A percentile compares a stretch with the other conserved stretches of the same genome.
These are phyloP conservation scores for Ceratocystis lukuohia DNA, from an alignment of 2,329 filamentous ascomycete genomes.

Conservation along the genomic window DNA sequence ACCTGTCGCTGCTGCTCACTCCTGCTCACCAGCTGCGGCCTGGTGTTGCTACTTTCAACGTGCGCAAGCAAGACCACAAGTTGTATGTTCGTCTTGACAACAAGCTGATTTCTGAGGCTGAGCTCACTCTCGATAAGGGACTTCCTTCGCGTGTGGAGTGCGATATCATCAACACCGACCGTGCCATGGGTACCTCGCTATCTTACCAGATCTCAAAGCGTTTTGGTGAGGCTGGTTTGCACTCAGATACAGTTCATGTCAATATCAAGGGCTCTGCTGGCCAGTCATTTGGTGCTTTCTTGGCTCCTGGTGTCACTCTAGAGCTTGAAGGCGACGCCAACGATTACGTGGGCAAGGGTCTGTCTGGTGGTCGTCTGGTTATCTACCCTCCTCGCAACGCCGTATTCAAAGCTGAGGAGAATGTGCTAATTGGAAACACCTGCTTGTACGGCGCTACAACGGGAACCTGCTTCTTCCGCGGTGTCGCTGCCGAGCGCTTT, in stretches of 20 bases:
- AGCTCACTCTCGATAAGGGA: constrained; percentile 87
- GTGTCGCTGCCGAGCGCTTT: constrained; percentile 90
- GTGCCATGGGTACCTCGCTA: constrained; percentile 80
- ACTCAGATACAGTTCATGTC: constrained; percentile 85
- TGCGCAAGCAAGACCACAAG: constrained; percentile 92
- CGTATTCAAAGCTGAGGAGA: constrained; percentile 92
- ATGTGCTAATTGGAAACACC: constrained; percentile 83
- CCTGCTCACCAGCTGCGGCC: constrained; percentile 92
- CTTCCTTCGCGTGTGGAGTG: constrained; percentile 87
- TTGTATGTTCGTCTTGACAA: constrained; percentile 90
- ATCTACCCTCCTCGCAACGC: constrained; percentile 83
- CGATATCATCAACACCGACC: constrained; percentile 92
- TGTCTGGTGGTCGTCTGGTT: constrained; percentile 85
- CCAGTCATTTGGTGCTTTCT: constrained; percentile 89
- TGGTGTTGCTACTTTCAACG: constrained; percentile 91
- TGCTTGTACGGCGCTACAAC: constrained; percentile 89
- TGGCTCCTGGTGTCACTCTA: constrained; percentile 83
- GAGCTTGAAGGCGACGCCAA: constrained; percentile 94
- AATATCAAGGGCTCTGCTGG: constrained; percentile 95
- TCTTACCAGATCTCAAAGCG: constrained; percentile 93
- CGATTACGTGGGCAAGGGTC: constrained; percentile 91
- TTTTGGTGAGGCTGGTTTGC: constrained; percentile 78
- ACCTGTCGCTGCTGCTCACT: constrained; percentile 81
- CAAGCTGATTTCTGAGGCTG: constrained; percentile 90
- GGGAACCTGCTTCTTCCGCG: constrained; percentile 91